These are phyloP conservation scores for Kwoniella dejecticola DNA, from an alignment of 768 basidiomycete species.

Conservation along the genomic window DNA sequence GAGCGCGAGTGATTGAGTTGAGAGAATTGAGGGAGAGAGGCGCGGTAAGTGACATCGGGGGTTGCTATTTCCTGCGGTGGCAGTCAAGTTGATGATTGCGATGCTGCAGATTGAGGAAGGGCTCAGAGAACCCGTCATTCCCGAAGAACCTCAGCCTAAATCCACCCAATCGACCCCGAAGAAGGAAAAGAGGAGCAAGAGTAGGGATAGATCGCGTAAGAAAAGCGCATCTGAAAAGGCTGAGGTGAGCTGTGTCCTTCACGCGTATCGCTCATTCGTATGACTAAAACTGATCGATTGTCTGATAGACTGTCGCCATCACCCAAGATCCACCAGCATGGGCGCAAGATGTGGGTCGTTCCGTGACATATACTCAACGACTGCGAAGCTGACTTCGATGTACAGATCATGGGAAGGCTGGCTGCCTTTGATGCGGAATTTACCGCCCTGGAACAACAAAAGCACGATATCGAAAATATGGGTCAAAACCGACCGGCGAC, in stretches of 20 bases:
- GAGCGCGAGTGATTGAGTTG: conserved; percentile 50
- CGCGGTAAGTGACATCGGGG: conserved; percentile 22
- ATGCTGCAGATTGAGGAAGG: conserved; percentile 8
- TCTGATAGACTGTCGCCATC: background rate
- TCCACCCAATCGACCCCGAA: conserved; percentile 6
- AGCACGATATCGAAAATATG: conserved; percentile 9
- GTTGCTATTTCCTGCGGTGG: too few species aligned
- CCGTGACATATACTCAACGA: background rate
- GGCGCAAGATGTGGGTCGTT: conserved; percentile 33
- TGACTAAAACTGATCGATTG: background rate
- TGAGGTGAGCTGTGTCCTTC: conserved; percentile 3
- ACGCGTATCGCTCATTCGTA: background rate
- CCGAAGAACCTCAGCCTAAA: background rate
- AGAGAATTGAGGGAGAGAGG: conserved; percentile 33
- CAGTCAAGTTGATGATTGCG: background rate
- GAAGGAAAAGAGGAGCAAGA: conserved; percentile 25
- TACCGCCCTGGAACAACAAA: conserved; percentile 27
- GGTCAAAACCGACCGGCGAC: background rate
- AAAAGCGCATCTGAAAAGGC: conserved; percentile 12
- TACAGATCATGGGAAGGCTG: conserved; percentile 44
- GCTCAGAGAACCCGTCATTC: background rate
- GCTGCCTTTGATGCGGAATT: conserved; percentile 38
- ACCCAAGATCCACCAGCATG: conserved; percentile 28
- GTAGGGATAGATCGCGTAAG: conserved; percentile 4
- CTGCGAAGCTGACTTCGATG: too few species aligned